A percentile compares a stretch with the other conserved stretches of the same genome.
phyloP scores from a whole-genome alignment of 345 rosid genomes.

The Citrus australasica region DNA sequence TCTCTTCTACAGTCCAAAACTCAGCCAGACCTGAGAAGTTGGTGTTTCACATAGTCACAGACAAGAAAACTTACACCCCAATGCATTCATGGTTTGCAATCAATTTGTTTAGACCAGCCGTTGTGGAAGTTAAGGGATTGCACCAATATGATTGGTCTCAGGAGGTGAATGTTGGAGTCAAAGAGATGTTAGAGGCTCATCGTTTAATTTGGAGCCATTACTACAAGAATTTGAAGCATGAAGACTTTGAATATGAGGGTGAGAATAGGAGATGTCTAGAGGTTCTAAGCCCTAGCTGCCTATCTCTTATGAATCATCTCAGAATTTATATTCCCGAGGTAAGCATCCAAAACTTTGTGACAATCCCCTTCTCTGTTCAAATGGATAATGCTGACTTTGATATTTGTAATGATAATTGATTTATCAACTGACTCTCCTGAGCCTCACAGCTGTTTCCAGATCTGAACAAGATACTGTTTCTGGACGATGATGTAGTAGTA shows the following conservation, averaged over 20 bases:
- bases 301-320: constrained; percentile 79
- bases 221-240: constrained; percentile 52
- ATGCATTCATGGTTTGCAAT: constrained; percentile 98
- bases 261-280: constrained; percentile 42
- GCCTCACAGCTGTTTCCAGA: constrained; percentile 82
- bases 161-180: constrained; percentile 64
- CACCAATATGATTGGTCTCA: constrained; percentile 91
- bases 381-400: constrained; percentile 14
- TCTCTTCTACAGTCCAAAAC: constrained; percentile 65
- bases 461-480: constrained; percentile 80
- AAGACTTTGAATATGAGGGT: constrained; percentile 37
- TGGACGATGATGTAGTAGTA: constrained; percentile 88
- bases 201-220: constrained; percentile 60
- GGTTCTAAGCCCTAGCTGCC: constrained; percentile 59
- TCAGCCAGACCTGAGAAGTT: constrained; percentile 62
- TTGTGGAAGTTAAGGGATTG: constrained; percentile 89
- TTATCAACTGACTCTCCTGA: constrained; percentile 36
- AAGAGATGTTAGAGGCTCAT: constrained; percentile 70
- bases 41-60: constrained; percentile 88
- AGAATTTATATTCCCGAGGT: constrained; percentile 84
- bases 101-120: constrained; percentile 57
- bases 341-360: constrained; percentile 13
- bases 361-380: constrained; percentile 1
- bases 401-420: constrained; percentile 18
- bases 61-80: constrained; percentile 85